Evolutionary conservation across 306 rosid species (phyloP).

Genomic region (Sindora glabra): DNA sequence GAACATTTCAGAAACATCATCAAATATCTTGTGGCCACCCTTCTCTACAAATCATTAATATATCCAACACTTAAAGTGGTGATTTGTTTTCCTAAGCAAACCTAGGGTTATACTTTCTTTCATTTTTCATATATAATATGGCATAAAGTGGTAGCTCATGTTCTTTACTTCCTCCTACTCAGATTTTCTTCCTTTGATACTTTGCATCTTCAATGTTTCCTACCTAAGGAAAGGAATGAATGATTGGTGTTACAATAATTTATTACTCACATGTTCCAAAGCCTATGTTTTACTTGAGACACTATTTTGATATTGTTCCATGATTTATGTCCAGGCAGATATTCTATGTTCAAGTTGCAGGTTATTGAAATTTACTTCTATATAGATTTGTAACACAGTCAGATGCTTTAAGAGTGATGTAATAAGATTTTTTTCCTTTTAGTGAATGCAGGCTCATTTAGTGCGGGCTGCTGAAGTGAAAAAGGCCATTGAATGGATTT

Average conservation of each 20-base stretch:
- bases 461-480: conserved; percentile 95
- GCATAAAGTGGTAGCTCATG: not conserved
- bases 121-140: too few species aligned
- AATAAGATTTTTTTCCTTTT: conserved; percentile 71
- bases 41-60: too few species aligned
- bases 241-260: not conserved
- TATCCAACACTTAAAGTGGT: too few species aligned
- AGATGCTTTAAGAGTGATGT: conserved; percentile 46
- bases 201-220: not conserved
- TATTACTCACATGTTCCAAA: not conserved
- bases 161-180: not conserved
- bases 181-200: not conserved
- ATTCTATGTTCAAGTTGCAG: not conserved
- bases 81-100: too few species aligned
- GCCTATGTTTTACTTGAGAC: not conserved
- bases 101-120: not conserved
- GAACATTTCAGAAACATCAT: too few species aligned
- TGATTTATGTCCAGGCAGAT: not conserved
- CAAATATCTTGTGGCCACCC: too few species aligned
- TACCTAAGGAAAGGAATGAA: not conserved
- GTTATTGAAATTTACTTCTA: conserved; percentile 1
- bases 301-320: not conserved
- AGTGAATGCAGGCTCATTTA: conserved; percentile 99
- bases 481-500: conserved; percentile 91
- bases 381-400: conserved; percentile 1